Base-by-base conservation (phyloP, 108 stramenopile genomes). In the Skeletonema tropicum region DNA sequence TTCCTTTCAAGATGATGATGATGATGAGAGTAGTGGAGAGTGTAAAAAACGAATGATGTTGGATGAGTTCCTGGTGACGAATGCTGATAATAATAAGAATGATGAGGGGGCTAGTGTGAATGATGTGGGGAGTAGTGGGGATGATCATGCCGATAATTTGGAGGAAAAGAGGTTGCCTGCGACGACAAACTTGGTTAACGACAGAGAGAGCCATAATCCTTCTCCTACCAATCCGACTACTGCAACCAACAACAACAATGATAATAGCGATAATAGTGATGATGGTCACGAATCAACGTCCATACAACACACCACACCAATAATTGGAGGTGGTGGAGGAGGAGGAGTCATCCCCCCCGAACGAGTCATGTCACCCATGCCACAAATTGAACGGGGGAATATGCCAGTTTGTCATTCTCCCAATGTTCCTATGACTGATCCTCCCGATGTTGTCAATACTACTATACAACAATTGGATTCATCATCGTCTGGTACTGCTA, bases 321-420 rank as follows among this genome's bases (percentile, higher is more conserved):
- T 29, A n/a, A n/a, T n/a, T n/a, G n/a, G n/a, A n/a, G n/a, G n/a
- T n/a, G n/a, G n/a, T 29, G 26, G 26, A 29, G 26, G 1, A 1
- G 35, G 11, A n/a, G 58, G 58, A 14, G n/a, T 59, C 2, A 39
- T 48, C 7, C 65, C 65, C 45, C 65, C 65, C 36, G 65, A 42
- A 13, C 32, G 65, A 48, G 65, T 13, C 65, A 66, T 66, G 65
- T 46, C 45, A 42, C 65, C 65, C 19, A 66, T 66, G 65, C 65
- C 65, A 19, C 65, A 45, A 29, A 36, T 6, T 19, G 65, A 66
- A 17, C 19, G 41, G 7, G 32, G 6, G 19, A 26, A 15, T 25
- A 19, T 23, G 8, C 65, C 65, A 9, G 13, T 59, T 12, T 30
- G 25, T 26, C 58, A 26, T 30, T 29, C 26, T 13, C 58, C 58